A percentile compares a stretch with the other conserved stretches of the same genome.
phyloP scores from a whole-genome alignment of 2,329 filamentous ascomycete species.

The Xylariomycetidae sp. region DNA sequence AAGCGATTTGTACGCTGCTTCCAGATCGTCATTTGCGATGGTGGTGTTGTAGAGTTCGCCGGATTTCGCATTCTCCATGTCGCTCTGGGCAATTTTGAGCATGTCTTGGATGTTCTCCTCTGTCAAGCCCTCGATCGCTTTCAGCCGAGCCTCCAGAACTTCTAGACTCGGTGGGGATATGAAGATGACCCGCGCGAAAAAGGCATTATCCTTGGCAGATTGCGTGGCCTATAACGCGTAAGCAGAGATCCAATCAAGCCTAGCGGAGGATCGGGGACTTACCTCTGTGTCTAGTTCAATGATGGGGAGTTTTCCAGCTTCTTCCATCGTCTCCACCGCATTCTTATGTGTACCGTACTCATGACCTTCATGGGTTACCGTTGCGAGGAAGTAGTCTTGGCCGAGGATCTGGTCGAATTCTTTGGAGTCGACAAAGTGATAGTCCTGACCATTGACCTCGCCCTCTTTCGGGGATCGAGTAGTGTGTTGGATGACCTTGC shows the following conservation, averaged over 20 bases:
- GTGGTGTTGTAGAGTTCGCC: conserved; percentile 44
- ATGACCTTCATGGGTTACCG: conserved; percentile 40
- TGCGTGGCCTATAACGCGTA: conserved; percentile 39
- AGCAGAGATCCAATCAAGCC: background rate
- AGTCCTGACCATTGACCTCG: conserved; percentile 46
- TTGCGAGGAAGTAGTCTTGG: conserved; percentile 54
- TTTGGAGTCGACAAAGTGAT: conserved; percentile 50
- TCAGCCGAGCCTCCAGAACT: conserved; percentile 34
- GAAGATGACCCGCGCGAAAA: conserved; percentile 49
- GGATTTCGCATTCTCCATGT: conserved; percentile 37
- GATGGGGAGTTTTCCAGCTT: conserved; percentile 54
- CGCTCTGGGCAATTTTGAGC: conserved; percentile 32
- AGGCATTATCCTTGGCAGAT: conserved; percentile 52
- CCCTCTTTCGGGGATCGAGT: conserved; percentile 43
- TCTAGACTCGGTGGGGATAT: conserved; percentile 37
- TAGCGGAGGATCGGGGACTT: conserved; percentile 23
- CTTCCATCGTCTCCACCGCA: conserved; percentile 43
- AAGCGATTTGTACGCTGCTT: conserved; percentile 41
- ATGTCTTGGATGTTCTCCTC: conserved; percentile 41
- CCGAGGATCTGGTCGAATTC: conserved; percentile 54
- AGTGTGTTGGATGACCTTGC: conserved; percentile 48
- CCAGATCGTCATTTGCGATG: conserved; percentile 45
- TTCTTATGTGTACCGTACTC: conserved; percentile 53
- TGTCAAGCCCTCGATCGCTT: conserved; percentile 33
- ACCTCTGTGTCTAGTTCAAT: conserved; percentile 49